Evolutionary conservation across 2,329 filamentous ascomycete genomes (phyloP).

Genomic region (Aaosphaeria arxii): DNA sequence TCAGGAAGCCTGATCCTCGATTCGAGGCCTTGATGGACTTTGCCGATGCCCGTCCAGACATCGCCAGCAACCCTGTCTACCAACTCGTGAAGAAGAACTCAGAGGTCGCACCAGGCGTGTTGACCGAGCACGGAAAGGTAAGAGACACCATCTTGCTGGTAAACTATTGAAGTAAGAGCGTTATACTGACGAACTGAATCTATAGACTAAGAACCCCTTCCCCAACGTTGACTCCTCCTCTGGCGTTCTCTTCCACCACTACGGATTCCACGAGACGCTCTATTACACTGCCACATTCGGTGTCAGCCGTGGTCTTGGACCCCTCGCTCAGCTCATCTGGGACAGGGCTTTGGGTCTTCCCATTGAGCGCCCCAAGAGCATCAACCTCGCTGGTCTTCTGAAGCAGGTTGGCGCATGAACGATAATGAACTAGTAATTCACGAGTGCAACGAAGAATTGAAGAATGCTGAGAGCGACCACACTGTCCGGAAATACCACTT

Average conservation of each 20-base stretch:
- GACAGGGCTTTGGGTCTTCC: constrained; percentile 89
- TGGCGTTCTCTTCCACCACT: constrained; percentile 96
- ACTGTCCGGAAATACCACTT: constrained; percentile 14
- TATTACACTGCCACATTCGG: constrained; percentile 81
- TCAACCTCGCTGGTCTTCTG: constrained; percentile 83
- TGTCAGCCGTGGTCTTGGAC: constrained; percentile 73
- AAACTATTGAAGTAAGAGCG: not conserved
- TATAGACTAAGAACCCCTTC: constrained; percentile 87
- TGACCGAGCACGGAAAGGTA: constrained; percentile 90
- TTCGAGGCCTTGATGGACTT: constrained; percentile 98
- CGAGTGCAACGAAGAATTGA: not conserved
- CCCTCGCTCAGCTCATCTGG: constrained; percentile 93
- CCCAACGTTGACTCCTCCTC: constrained; percentile 95
- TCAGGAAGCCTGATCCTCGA: constrained; percentile 93
- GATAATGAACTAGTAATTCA: not conserved
- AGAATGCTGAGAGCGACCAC: not conserved
- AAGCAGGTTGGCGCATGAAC: constrained; percentile 49
- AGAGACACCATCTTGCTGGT: constrained; percentile 1
- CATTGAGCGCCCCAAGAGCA: constrained; percentile 97
- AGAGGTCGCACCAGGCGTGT: constrained; percentile 82
- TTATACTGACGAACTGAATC: constrained; percentile 1
- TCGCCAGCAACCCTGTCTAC: constrained; percentile 85
- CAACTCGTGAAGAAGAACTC: constrained; percentile 91
- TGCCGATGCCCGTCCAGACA: constrained; percentile 78
- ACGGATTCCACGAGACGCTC: constrained; percentile 93